Evolutionary conservation across 805 yeast genomes (phyloP), one percentile per base, ranked within the genome.

Genomic region (Metschnikowia colocasiae): DNA sequence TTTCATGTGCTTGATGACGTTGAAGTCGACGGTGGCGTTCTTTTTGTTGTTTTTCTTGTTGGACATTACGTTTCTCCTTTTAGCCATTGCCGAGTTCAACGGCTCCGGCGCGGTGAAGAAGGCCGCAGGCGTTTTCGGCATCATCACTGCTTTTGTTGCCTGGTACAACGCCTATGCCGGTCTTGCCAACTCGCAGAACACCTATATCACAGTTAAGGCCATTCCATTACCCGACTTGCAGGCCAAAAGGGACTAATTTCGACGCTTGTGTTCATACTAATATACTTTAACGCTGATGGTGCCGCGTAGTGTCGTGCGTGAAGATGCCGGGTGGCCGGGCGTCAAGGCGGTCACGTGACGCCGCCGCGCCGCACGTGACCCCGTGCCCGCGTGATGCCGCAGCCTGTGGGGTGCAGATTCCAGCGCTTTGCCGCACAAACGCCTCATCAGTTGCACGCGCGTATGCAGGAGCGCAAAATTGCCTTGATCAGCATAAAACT

Each of bases 141-240:
- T 71, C 10, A 52, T 72, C 29, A 68, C 76, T 38, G 72, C 76
- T 4, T 69, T 72, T 48, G 46, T 59, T 26, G 74, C 76, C 19
- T 72, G 76, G 76, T 72, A 72, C 45, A 69, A 69, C 54, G 76
- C 76, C 13, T 72, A 68, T 46, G 75, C 76, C 15, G 76, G 76
- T 68, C 52, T 72, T 34, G 73, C 87, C 26, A 85, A 76, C 49
- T 69, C 67, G 31, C 83, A 81, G 59, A 86, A 85, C 64, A 70
- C 88, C 4, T 84, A 82, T 60, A 40, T 84, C 38, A 68, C 75
- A 23, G 69, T 73, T 37, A 68, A 69, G 56, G 79, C 79, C 18
- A 57, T 76, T 25, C 79, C 71, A 44, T 79, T 82, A 77, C 84
- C 84, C 36, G 68, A 60, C 51, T 60, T 67, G 50, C 58, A 50